Evolutionary conservation across 805 yeast species (phyloP).

Genomic region (Wickerhamiella sergipiensis): DNA sequence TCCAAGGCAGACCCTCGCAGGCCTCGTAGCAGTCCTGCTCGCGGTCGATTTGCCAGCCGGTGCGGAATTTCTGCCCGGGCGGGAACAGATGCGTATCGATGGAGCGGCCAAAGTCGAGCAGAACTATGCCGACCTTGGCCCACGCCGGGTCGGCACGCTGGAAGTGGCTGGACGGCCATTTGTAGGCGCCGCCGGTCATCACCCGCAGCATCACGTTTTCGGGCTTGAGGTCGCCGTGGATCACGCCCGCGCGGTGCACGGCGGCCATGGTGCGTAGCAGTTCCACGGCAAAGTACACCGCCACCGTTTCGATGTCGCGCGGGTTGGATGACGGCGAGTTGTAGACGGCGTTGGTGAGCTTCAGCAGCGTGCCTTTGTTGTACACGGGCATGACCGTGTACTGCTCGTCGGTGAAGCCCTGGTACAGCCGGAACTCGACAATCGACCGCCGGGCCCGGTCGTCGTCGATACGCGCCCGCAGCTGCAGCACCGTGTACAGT

Average conservation of each 20-base stretch:
- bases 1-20: slow-evolving; percentile 49
- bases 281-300: slow-evolving; percentile 51
- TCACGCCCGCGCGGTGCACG: slow-evolving; percentile 50
- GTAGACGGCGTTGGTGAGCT: slow-evolving; percentile 22
- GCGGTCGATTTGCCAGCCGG: slow-evolving; percentile 43
- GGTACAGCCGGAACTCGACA: slow-evolving; percentile 38
- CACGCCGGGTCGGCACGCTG: slow-evolving; percentile 22
- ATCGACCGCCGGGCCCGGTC: slow-evolving; percentile 27
- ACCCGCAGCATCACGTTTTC: slow-evolving; percentile 73
- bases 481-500: slow-evolving; percentile 51
- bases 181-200: slow-evolving; percentile 17
- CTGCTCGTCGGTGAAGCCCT: slow-evolving; percentile 51
- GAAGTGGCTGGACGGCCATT: slow-evolving; percentile 17
- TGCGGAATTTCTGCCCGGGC: slow-evolving; percentile 37
- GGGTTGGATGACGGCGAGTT: slow-evolving; percentile 15
- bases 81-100: slow-evolving; percentile 53
- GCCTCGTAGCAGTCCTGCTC: slow-evolving; percentile 64
- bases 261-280: slow-evolving; percentile 43
- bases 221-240: slow-evolving; percentile 79
- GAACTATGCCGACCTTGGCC: slow-evolving; percentile 39
- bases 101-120: slow-evolving; percentile 75
- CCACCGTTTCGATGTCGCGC: slow-evolving; percentile 41
- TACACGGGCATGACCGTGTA: slow-evolving; percentile 50
- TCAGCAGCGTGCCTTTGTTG: slow-evolving; percentile 55
- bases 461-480: slow-evolving; percentile 29